Percentiles rank a stretch among this genome's conserved stretches.
Conservation (phyloP, 306 rosid species). For the Erythrophleum fordii region DNA sequence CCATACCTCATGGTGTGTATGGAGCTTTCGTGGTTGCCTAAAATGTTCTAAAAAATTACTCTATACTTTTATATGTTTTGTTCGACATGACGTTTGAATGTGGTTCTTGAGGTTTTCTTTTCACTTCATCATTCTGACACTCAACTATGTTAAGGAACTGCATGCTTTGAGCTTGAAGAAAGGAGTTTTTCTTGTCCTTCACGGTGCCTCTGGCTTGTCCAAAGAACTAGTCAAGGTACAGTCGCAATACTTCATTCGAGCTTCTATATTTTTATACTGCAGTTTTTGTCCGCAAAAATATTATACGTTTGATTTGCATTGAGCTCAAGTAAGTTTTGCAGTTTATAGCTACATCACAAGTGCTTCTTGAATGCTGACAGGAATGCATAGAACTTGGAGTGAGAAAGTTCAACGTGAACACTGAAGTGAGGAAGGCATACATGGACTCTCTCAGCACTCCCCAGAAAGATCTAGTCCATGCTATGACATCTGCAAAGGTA, state of each 20-base stretch:
- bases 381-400: constrained; percentile 78
- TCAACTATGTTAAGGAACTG: constrained; percentile 59
- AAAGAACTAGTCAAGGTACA: constrained; percentile 69
- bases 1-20: not conserved
- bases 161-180: constrained; percentile 64
- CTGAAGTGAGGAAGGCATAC: constrained; percentile 95
- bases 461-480: constrained; percentile 80
- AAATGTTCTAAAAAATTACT: not conserved
- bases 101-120: constrained; percentile 14
- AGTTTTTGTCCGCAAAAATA: constrained; percentile 8
- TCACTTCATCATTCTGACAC: constrained; percentile 37
- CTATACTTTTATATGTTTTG: not conserved
- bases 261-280: not conserved
- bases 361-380: constrained; percentile 51
- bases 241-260: constrained; percentile 4
- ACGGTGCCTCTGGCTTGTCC: constrained; percentile 92
- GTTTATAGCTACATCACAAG: constrained; percentile 26
- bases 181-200: constrained; percentile 83
- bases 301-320: not conserved
- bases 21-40: not conserved
- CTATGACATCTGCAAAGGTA: constrained; percentile 83
- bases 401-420: constrained; percentile 94
- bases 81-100: not conserved
- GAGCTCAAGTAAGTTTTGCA: constrained; percentile 22
- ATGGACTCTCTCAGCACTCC: constrained; percentile 76